phyloP scores from a whole-genome alignment of 352 stramenopile genomes.

The Globisporangium echinulatum region DNA sequence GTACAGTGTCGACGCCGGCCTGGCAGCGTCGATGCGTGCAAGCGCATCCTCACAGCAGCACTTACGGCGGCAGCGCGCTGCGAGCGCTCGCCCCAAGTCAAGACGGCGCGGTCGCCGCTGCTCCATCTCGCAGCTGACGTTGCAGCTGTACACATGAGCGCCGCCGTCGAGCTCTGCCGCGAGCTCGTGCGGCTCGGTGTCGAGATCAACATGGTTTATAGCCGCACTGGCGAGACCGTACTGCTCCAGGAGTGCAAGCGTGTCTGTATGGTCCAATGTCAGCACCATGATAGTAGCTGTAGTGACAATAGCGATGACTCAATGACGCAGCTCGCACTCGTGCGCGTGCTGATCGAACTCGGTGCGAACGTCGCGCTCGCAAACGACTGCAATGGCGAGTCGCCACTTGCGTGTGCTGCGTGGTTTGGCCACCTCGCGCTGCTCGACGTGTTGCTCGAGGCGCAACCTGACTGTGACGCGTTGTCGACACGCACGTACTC shows the following conservation, averaged over 20 bases:
- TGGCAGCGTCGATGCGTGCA: slow-evolving; percentile 5
- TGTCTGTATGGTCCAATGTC: slow-evolving; percentile 17
- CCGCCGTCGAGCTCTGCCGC: slow-evolving; percentile 49
- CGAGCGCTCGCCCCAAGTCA: slow-evolving; percentile 10
- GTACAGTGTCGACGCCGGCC: slow-evolving; percentile 10
- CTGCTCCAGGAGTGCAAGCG: slow-evolving; percentile 57
- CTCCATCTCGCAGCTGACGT: slow-evolving; percentile 49
- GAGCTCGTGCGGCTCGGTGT: slow-evolving; percentile 25
- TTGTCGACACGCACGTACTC: slow-evolving; percentile 44
- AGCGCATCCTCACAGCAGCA: slow-evolving; percentile 12
- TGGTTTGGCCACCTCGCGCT: slow-evolving; percentile 41
- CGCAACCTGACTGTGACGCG: slow-evolving; percentile 27
- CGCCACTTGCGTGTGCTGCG: slow-evolving; percentile 39
- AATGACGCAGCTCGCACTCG: slow-evolving; percentile 24
- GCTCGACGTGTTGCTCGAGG: slow-evolving; percentile 47
- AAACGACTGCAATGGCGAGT: slow-evolving; percentile 46
- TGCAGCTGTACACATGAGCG: slow-evolving; percentile 34
- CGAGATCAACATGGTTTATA: slow-evolving; percentile 44
- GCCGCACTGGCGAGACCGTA: slow-evolving; percentile 31
- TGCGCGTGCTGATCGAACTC: slow-evolving; percentile 41
- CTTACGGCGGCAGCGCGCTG: not conserved
- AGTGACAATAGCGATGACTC: slow-evolving; percentile 3
- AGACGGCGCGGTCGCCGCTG: slow-evolving; percentile 19
- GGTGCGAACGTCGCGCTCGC: slow-evolving; percentile 44
- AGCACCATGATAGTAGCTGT: not conserved